phyloP scores from a whole-genome alignment of 352 stramenopile species.

The Thraustotheca clavata region DNA sequence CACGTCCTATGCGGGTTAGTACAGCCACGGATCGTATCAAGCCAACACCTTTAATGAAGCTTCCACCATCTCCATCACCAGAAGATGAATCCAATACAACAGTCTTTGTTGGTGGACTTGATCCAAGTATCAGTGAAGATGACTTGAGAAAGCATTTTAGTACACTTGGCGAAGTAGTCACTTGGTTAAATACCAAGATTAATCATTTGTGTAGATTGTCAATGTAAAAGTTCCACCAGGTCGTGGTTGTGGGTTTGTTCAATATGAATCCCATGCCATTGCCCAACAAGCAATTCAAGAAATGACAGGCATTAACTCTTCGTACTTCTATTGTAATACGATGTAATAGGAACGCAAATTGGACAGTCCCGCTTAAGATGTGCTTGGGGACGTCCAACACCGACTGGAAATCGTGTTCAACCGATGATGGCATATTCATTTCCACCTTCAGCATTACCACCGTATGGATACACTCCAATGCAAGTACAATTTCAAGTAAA shows the following conservation, averaged over 20 bases:
- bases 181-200: neutral
- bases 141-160: conserved; percentile 78
- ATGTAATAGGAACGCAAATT: conserved; percentile 38
- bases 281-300: conserved; percentile 82
- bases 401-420: neutral
- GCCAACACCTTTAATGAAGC: conserved; percentile 26
- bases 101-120: conserved; percentile 87
- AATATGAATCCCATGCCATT: conserved; percentile 72
- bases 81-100: conserved; percentile 81
- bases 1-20: conserved; percentile 83
- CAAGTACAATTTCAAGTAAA: conserved; percentile 6
- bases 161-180: conserved; percentile 61
- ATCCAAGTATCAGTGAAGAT: conserved; percentile 70
- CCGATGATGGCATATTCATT: neutral
- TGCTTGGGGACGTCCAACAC: conserved; percentile 51
- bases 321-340: neutral
- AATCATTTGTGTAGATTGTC: conserved; percentile 35
- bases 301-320: conserved; percentile 42
- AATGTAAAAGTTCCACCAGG: conserved; percentile 81
- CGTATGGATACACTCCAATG: neutral
- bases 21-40: conserved; percentile 78
- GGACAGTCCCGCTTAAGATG: conserved; percentile 76
- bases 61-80: conserved; percentile 24
- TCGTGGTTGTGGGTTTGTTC: conserved; percentile 86
- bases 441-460: neutral